Conservation (phyloP, 768 basidiomycete genomes). For the Gelatoporia subvermispora region DNA sequence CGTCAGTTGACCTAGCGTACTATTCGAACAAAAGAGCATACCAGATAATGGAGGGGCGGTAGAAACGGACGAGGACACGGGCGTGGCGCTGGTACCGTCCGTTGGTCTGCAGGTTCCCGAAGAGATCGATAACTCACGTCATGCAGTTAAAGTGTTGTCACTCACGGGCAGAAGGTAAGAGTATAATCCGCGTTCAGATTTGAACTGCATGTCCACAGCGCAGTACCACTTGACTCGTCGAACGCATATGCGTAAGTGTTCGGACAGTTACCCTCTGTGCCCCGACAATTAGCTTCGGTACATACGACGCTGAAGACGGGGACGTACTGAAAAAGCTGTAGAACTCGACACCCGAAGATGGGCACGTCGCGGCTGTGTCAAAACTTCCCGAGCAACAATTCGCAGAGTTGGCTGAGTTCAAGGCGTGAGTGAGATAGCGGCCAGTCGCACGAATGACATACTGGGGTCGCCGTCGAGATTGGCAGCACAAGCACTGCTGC, state of each 20-base stretch:
- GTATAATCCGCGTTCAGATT: conserved; percentile 35
- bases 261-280: conserved; percentile 36
- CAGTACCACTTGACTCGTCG: conserved; percentile 42
- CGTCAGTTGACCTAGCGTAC: too few relatives aligned
- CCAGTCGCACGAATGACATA: too few relatives aligned
- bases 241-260: conserved; percentile 49
- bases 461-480: conserved; percentile 24
- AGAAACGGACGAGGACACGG: too few relatives aligned
- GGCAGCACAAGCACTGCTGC: conserved; percentile 28
- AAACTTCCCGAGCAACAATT: conserved; percentile 62
- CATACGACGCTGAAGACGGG: not conserved
- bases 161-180: conserved; percentile 39
- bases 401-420: conserved; percentile 40
- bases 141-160: too few relatives aligned
- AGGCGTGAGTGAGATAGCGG: not conserved
- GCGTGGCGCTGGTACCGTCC: too few relatives aligned
- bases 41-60: too few relatives aligned
- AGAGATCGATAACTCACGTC: too few relatives aligned
- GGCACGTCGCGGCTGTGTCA: conserved; percentile 51
- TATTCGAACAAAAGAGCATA: too few relatives aligned
- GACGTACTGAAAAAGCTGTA: conserved; percentile 44
- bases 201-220: conserved; percentile 40
- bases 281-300: too few relatives aligned
- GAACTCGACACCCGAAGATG: conserved; percentile 37
- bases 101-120: too few relatives aligned